Conservation (phyloP, 78 protist species). For the Cavenderia fasciculata region DNA sequence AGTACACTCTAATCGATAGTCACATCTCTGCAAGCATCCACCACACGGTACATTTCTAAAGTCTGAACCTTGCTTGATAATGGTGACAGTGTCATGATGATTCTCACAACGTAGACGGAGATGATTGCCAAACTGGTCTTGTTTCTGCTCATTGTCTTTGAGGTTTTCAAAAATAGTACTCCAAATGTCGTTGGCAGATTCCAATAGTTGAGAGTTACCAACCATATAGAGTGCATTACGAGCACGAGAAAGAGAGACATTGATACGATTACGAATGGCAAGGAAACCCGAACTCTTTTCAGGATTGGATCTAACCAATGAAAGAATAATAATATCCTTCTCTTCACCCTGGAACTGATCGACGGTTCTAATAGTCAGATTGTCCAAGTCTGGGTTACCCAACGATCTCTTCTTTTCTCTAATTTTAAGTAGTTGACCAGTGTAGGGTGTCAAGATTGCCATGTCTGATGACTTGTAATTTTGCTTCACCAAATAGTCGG, state of each 20-base stretch:
- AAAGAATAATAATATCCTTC: conserved; percentile 67
- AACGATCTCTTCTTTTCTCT: background rate
- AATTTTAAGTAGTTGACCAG: conserved; percentile 87
- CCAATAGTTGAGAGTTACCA: conserved; percentile 58
- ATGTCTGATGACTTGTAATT: conserved; percentile 35
- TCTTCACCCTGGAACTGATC: conserved; percentile 96
- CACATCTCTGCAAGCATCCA: conserved; percentile 79
- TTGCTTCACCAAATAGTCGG: conserved; percentile 53
- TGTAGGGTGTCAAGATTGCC: conserved; percentile 86
- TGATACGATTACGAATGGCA: conserved; percentile 66
- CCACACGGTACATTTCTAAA: conserved; percentile 68
- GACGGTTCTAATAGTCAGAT: conserved; percentile 77
- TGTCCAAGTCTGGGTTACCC: conserved; percentile 3
- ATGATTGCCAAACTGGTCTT: background rate
- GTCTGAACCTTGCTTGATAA: conserved; percentile 17
- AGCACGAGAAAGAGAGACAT: conserved; percentile 90
- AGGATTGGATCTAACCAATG: conserved; percentile 82
- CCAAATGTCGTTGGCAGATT: conserved; percentile 4
- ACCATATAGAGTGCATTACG: conserved; percentile 79
- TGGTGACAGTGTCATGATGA: conserved; percentile 4
- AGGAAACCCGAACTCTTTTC: conserved; percentile 84
- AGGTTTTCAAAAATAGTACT: background rate
- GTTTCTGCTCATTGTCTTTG: background rate
- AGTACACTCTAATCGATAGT: conserved; percentile 44
- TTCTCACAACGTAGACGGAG: conserved; percentile 18